Conservation (phyloP, 768 basidiomycete genomes). For the Lactifluus subvellereus region DNA sequence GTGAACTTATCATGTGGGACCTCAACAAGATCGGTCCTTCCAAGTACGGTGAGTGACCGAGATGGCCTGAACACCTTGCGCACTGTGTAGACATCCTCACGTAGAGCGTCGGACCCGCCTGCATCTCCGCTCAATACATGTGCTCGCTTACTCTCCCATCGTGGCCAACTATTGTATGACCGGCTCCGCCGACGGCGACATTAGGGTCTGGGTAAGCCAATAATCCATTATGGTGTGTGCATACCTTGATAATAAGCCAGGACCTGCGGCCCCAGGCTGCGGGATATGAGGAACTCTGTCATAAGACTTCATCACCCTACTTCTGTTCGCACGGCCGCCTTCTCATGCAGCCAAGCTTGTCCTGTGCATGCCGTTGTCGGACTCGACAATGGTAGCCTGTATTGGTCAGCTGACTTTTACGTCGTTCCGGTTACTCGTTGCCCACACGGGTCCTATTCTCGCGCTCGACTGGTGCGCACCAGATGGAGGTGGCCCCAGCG, state of each 20-base stretch:
- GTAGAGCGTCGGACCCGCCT: conserved; percentile 62
- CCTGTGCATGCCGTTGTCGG: conserved; percentile 57
- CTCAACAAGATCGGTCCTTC: conserved; percentile 56
- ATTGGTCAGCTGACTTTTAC: conserved; percentile 39
- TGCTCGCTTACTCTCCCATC: conserved; percentile 59
- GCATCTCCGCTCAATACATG: conserved; percentile 67
- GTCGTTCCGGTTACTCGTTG: conserved; percentile 50
- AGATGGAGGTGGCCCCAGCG: conserved; percentile 24
- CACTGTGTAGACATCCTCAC: conserved; percentile 5
- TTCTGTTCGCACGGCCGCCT: conserved; percentile 60
- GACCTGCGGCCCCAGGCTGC: too few species aligned
- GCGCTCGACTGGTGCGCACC: conserved; percentile 63
- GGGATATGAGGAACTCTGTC: conserved; percentile 61
- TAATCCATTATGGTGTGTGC: background rate
- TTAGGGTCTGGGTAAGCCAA: conserved; percentile 68
- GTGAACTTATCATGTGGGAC: conserved; percentile 83
- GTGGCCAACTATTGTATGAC: conserved; percentile 71
- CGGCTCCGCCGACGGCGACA: conserved; percentile 73
- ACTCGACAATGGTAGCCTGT: conserved; percentile 39
- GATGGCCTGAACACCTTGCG: background rate
- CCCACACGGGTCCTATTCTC: conserved; percentile 67
- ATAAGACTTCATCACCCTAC: conserved; percentile 68
- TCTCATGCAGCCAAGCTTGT: conserved; percentile 59
- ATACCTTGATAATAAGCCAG: conserved; percentile 32
- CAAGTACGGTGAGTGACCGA: conserved; percentile 54